phyloP scores from a whole-genome alignment of 2,329 filamentous ascomycete species.

The Calonectria multiphialidica region DNA sequence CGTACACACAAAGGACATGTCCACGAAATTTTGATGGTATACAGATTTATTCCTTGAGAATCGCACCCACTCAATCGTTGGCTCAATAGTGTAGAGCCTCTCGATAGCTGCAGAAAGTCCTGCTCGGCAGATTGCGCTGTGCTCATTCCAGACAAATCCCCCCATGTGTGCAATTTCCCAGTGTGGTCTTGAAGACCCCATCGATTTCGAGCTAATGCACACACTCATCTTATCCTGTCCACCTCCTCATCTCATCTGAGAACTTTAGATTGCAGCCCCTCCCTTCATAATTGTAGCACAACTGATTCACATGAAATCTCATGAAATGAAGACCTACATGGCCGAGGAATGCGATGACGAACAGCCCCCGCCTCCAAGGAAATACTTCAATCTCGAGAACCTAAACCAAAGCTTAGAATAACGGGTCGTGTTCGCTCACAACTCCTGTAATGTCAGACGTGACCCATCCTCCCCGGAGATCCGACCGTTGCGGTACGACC shows the following conservation, averaged over 20 bases:
- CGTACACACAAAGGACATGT: too few species aligned
- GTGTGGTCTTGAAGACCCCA: neutral
- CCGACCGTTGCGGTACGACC: conserved; percentile 69
- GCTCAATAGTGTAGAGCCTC: neutral
- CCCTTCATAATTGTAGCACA: neutral
- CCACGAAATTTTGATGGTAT: neutral
- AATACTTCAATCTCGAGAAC: neutral
- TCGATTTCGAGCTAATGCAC: neutral
- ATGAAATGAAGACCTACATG: neutral
- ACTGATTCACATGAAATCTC: neutral
- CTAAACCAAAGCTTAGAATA: neutral
- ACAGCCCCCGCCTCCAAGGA: neutral
- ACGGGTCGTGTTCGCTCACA: conserved; percentile 54
- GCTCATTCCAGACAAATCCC: neutral
- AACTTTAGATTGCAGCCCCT: neutral
- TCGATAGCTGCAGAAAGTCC: neutral
- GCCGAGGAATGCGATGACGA: neutral
- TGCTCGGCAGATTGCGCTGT: neutral
- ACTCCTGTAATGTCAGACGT: conserved; percentile 70
- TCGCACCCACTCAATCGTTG: neutral
- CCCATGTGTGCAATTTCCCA: conserved; percentile 4
- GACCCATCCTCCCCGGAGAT: conserved; percentile 70
- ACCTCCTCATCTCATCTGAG: neutral
- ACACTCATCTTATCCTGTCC: neutral
- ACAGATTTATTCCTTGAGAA: neutral